Percentiles rank a stretch among this genome's conserved stretches.
Evolutionary conservation across 2,329 filamentous ascomycete genomes (phyloP).

Genomic region (Fusarium bulbicola): DNA sequence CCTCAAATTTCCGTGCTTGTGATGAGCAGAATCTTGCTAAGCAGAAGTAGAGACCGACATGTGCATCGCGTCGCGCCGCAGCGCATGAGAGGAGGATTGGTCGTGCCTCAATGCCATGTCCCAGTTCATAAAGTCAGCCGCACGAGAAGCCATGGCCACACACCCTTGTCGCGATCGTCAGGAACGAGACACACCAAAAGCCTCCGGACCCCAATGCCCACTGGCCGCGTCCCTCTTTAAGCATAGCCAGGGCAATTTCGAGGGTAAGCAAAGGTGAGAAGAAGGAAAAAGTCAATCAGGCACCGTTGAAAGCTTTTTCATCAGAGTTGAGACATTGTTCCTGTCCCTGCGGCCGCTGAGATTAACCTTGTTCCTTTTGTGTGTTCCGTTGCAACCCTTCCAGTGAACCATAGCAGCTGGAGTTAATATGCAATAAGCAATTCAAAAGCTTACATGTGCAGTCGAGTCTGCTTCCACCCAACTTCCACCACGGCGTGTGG

Average conservation of each 20-base stretch:
- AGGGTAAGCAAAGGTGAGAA: background rate
- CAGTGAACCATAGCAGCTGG: slow-evolving; percentile 5
- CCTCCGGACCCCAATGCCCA: slow-evolving; percentile 8
- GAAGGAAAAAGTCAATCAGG: slow-evolving; percentile 9
- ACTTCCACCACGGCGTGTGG: background rate
- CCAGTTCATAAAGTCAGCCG: slow-evolving; percentile 15
- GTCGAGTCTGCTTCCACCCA: background rate
- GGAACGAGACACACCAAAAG: slow-evolving; percentile 39
- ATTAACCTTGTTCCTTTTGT: background rate
- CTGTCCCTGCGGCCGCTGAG: background rate
- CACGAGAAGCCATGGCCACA: slow-evolving; percentile 7
- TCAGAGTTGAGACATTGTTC: slow-evolving; percentile 6
- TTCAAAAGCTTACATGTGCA: background rate
- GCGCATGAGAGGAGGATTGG: background rate
- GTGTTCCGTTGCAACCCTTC: slow-evolving; percentile 8
- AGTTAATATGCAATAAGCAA: slow-evolving; percentile 11
- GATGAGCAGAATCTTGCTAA: background rate
- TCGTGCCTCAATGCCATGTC: slow-evolving; percentile 5
- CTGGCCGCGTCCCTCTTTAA: slow-evolving; percentile 20
- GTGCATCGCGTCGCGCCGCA: slow-evolving; percentile 14
- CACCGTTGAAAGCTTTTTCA: slow-evolving; percentile 4
- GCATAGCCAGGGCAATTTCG: slow-evolving; percentile 10
- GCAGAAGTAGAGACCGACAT: slow-evolving; percentile 16
- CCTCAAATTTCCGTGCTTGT: background rate
- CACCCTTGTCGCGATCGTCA: slow-evolving; percentile 41